Conservation (phyloP, 495 filamentous ascomycete species). For the Bathelium albidoporum region DNA sequence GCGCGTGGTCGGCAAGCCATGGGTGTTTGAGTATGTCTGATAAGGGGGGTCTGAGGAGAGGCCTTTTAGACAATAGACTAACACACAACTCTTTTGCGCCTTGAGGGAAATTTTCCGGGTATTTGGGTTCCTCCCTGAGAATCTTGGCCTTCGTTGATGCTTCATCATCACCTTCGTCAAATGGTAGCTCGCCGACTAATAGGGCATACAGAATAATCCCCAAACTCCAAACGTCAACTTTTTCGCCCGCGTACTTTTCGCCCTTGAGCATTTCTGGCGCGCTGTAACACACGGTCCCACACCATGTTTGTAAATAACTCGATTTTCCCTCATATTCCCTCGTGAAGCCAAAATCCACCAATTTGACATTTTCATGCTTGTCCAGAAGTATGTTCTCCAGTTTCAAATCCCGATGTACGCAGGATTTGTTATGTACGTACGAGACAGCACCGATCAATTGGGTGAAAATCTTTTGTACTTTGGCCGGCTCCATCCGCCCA, state of each 20-base stretch:
- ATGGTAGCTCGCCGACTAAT: constrained; percentile 84
- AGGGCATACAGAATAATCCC: constrained; percentile 94
- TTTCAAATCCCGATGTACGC: constrained; percentile 94
- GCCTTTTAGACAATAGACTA: constrained; percentile 74
- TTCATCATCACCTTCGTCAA: constrained; percentile 83
- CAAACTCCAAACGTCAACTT: constrained; percentile 96
- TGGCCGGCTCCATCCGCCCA: constrained; percentile 73
- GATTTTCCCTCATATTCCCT: constrained; percentile 92
- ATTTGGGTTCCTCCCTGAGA: constrained; percentile 70
- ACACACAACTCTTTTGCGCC: constrained; percentile 69
- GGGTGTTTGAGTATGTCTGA: constrained; percentile 83
- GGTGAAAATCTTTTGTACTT: constrained; percentile 91
- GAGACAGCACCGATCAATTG: constrained; percentile 91
- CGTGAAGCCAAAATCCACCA: constrained; percentile 98
- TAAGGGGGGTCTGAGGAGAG: constrained; percentile 69
- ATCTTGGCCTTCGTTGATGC: constrained; percentile 75
- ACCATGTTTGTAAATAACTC: constrained; percentile 94
- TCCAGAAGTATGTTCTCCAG: constrained; percentile 95
- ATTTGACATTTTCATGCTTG: constrained; percentile 94
- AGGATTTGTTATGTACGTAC: constrained; percentile 91
- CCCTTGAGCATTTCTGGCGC: constrained; percentile 98
- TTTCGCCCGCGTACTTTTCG: constrained; percentile 94
- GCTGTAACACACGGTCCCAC: constrained; percentile 94
- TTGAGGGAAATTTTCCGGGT: constrained; percentile 65
- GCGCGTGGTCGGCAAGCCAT: constrained; percentile 80